Evolutionary conservation across 331 rosid species (phyloP).

Genomic region (Telfairia occidentalis): DNA sequence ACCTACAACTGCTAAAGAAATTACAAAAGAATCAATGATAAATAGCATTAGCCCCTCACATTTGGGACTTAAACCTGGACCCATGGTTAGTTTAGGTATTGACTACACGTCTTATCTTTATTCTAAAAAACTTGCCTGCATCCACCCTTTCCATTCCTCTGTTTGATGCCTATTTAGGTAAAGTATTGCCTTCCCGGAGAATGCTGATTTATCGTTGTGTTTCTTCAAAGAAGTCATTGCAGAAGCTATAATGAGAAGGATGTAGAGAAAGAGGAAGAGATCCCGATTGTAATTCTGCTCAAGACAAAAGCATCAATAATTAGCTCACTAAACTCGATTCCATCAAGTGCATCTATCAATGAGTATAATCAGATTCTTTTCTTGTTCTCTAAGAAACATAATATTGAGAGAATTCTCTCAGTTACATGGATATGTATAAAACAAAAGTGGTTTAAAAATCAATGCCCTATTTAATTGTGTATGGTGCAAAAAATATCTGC

Average conservation of each 20-base stretch:
- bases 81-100: not conserved
- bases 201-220: slow-evolving; percentile 63
- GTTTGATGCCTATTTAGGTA: slow-evolving; percentile 96
- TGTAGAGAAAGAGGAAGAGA: slow-evolving; percentile 78
- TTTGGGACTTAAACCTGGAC: not conserved
- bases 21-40: not conserved
- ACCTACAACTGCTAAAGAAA: not conserved
- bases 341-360: slow-evolving; percentile 8
- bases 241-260: slow-evolving; percentile 77
- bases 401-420: not conserved
- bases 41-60: not conserved
- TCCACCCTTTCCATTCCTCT: slow-evolving; percentile 99
- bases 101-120: not conserved
- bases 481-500: not conserved
- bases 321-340: slow-evolving; percentile 9
- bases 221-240: slow-evolving; percentile 93
- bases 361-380: not conserved
- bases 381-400: not conserved
- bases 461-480: not conserved
- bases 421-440: not conserved
- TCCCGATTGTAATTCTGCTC: slow-evolving; percentile 86
- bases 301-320: slow-evolving; percentile 16
- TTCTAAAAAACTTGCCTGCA: slow-evolving; percentile 70
- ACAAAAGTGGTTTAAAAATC: not conserved
- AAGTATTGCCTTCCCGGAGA: slow-evolving; percentile 72